Evolutionary conservation across 1,139 yeast genomes (phyloP).

Genomic region (Suhomyces guaymorum): DNA sequence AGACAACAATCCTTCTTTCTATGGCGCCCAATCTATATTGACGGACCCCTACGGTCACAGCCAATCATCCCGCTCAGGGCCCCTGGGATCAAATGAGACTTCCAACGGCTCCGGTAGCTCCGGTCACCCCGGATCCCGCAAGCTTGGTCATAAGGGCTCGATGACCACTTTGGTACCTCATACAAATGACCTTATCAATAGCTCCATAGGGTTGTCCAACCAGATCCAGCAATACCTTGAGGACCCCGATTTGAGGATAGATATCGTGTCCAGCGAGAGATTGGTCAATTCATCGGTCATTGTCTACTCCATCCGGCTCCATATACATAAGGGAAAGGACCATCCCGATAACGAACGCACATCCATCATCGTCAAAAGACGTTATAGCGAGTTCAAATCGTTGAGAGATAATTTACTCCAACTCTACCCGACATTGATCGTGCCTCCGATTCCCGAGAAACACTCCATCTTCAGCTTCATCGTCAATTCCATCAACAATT

Average conservation of each 20-base stretch:
- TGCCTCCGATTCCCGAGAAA: constrained; percentile 62
- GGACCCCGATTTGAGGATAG: constrained; percentile 30
- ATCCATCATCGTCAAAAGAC: constrained; percentile 43
- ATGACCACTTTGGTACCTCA: constrained; percentile 8
- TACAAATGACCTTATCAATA: constrained; percentile 27
- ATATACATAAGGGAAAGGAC: constrained; percentile 14
- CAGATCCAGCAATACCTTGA: constrained; percentile 33
- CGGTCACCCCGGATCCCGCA: no score
- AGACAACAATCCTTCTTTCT: constrained; percentile 51
- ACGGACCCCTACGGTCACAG: constrained; percentile 30
- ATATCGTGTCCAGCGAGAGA: constrained; percentile 39
- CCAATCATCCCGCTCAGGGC: constrained; percentile 1
- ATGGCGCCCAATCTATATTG: constrained; percentile 34
- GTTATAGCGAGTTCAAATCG: constrained; percentile 58
- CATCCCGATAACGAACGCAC: constrained; percentile 3
- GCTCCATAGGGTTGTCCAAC: constrained; percentile 43
- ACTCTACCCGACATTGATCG: constrained; percentile 50
- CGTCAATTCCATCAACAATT: constrained; percentile 40
- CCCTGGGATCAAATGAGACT: constrained; percentile 7
- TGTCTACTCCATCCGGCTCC: constrained; percentile 41
- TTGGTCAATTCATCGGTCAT: constrained; percentile 42
- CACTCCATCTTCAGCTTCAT: constrained; percentile 50
- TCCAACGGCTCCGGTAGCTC: constrained; percentile 4
- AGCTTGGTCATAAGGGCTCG: no score
- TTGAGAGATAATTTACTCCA: constrained; percentile 46